A percentile compares a stretch with the other conserved stretches of the same genome.
These are phyloP conservation scores for Cantharellus anzutake DNA, from an alignment of 768 basidiomycete species.

Conservation along the genomic window DNA sequence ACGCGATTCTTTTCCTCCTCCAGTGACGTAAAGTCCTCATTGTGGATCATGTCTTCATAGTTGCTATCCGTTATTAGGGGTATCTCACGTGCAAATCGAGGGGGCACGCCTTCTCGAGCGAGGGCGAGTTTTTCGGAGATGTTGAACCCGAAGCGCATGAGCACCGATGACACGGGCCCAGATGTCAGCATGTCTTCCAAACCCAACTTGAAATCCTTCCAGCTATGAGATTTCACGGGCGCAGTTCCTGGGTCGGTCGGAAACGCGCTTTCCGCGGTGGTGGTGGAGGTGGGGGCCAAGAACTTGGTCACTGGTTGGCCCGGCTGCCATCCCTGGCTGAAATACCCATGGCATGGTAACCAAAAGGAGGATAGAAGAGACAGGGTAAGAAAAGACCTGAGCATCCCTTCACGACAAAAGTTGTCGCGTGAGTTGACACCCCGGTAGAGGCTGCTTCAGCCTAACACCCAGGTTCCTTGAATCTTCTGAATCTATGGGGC, in stretches of 20 bases:
- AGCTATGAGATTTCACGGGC: constrained; percentile 10
- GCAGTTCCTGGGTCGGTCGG: not conserved
- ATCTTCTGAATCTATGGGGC: no score
- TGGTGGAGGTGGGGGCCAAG: constrained; percentile 9
- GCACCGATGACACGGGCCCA: constrained; percentile 33
- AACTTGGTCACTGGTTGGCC: constrained; percentile 34
- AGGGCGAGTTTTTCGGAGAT: constrained; percentile 34
- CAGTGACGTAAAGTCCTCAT: constrained; percentile 37
- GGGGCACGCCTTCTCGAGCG: constrained; percentile 15
- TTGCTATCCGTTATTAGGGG: constrained; percentile 71
- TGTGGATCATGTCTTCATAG: constrained; percentile 48
- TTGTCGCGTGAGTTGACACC: no score
- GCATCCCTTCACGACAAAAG: no score
- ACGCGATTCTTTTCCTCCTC: constrained; percentile 39
- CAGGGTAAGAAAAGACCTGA: no score
- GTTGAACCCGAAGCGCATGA: constrained; percentile 24
- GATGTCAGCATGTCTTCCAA: constrained; percentile 24
- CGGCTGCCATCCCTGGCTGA: constrained; percentile 66
- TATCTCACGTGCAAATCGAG: constrained; percentile 50
- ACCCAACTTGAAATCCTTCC: constrained; percentile 12
- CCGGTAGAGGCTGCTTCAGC: no score
- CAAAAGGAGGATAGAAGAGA: no score
- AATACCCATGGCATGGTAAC: constrained; percentile 23
- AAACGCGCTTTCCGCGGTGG: constrained; percentile 11
- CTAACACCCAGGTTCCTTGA: no score